phyloP scores from a whole-genome alignment of 257 asterid genomes.

The Apocynum venetum region DNA sequence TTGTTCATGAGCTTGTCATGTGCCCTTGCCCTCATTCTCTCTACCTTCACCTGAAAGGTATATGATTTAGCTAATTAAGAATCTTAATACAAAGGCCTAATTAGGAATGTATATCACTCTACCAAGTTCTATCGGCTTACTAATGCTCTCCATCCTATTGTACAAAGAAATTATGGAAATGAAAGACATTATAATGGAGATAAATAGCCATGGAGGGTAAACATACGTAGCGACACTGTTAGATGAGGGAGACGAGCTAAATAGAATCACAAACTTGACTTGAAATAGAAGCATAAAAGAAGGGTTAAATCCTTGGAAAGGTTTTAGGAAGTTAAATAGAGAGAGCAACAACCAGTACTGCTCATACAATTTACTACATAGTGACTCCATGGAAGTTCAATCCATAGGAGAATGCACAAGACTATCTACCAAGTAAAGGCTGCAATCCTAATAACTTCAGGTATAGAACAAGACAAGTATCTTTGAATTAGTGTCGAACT shows the following conservation, averaged over 20 bases:
- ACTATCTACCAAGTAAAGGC: not conserved
- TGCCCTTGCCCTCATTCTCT: conserved; percentile 29
- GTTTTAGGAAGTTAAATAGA: not conserved
- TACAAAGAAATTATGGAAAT: not conserved
- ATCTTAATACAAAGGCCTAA: not conserved
- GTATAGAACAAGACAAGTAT: not conserved
- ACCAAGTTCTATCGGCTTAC: not conserved
- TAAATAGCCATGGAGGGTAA: not conserved
- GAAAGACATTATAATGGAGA: no score
- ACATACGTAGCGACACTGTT: not conserved
- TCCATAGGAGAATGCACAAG: not conserved
- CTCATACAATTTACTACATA: not conserved
- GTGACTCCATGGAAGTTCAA: no score
- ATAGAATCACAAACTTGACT: not conserved
- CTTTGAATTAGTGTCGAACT: not conserved
- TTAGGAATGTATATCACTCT: not conserved
- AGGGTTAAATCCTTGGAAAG: not conserved
- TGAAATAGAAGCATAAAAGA: not conserved
- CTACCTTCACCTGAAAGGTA: conserved; percentile 33
- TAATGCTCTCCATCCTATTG: no score
- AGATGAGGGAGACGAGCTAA: not conserved
- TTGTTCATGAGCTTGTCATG: conserved; percentile 38
- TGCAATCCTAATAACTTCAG: not conserved
- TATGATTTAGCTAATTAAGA: not conserved
- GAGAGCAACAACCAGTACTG: not conserved